Evolutionary conservation across 129 eudicot species (phyloP).

Genomic region (Arctium lappa): DNA sequence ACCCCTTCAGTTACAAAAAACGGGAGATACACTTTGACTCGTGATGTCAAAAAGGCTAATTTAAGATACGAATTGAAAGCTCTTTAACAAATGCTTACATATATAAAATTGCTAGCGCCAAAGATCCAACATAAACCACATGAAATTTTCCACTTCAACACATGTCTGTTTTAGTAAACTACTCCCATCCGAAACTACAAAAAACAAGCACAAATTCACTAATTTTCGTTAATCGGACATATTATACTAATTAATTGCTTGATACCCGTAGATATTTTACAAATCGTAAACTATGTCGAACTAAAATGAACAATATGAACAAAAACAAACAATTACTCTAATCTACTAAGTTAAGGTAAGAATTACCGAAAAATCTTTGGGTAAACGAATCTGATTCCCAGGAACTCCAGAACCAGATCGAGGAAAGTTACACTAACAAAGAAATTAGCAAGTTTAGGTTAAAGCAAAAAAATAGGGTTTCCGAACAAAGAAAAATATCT

Average conservation of each 20-base stretch:
- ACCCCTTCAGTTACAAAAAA: conserved; percentile 2
- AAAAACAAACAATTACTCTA: conserved; percentile 11
- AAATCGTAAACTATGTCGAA: neutral
- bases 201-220: neutral
- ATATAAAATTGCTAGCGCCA: neutral
- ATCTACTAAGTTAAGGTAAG: conserved; percentile 8
- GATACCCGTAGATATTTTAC: neutral
- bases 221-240: neutral
- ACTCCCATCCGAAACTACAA: neutral
- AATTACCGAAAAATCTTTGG: conserved; percentile 16
- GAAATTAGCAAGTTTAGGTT: conserved; percentile 8
- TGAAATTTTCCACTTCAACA: neutral
- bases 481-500: conserved; percentile 7
- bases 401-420: neutral
- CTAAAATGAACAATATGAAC: neutral
- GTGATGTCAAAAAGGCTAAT: neutral
- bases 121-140: neutral
- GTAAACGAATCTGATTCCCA: conserved; percentile 1
- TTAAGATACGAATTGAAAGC: neutral
- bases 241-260: neutral
- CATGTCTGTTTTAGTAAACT: neutral
- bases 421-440: neutral
- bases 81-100: neutral
- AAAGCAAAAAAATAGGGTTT: conserved; percentile 21
- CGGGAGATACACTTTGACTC: neutral